A percentile compares a stretch with the other conserved stretches of the same genome.
phyloP scores from a whole-genome alignment of 805 yeast genomes.

The Barnettozyma siamensis region DNA sequence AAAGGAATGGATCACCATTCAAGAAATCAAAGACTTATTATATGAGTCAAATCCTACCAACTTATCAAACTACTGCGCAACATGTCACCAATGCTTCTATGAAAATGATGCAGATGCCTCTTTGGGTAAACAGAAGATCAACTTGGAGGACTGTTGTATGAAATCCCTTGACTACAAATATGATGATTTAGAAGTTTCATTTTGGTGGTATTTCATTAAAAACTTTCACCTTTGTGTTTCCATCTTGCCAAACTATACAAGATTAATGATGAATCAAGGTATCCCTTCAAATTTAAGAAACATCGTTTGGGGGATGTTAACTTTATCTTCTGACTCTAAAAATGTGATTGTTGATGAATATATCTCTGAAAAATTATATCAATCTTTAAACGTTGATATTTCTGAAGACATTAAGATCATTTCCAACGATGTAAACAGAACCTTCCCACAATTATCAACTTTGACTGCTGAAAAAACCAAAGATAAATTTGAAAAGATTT shows the following conservation, averaged over 20 bases:
- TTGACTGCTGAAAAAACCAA: constrained; percentile 38
- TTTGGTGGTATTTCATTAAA: constrained; percentile 40
- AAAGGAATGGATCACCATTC: constrained; percentile 25
- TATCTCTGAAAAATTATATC: constrained; percentile 29
- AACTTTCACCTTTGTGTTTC: constrained; percentile 40
- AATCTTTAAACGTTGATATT: constrained; percentile 34
- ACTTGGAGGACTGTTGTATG: constrained; percentile 20
- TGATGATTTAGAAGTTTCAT: constrained; percentile 31
- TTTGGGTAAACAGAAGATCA: constrained; percentile 5
- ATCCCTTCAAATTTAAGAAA: constrained; percentile 40
- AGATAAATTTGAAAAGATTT: constrained; percentile 42
- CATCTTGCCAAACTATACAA: constrained; percentile 43
- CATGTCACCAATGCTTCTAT: constrained; percentile 24
- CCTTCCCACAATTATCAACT: constrained; percentile 49
- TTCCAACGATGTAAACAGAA: constrained; percentile 51
- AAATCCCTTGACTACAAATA: constrained; percentile 10
- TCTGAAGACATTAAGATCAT: constrained; percentile 41
- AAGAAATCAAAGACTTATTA: constrained; percentile 20
- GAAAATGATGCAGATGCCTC: constrained; percentile 21
- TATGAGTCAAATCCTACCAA: constrained; percentile 21
- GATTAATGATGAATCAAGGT: constrained; percentile 38
- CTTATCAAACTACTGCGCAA: constrained; percentile 20
- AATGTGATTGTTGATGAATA: constrained; percentile 16
- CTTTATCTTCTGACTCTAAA: constrained; percentile 18
- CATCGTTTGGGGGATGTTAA: constrained; percentile 36